Conservation (phyloP, 345 rosid genomes). For the Clausena lansium region DNA sequence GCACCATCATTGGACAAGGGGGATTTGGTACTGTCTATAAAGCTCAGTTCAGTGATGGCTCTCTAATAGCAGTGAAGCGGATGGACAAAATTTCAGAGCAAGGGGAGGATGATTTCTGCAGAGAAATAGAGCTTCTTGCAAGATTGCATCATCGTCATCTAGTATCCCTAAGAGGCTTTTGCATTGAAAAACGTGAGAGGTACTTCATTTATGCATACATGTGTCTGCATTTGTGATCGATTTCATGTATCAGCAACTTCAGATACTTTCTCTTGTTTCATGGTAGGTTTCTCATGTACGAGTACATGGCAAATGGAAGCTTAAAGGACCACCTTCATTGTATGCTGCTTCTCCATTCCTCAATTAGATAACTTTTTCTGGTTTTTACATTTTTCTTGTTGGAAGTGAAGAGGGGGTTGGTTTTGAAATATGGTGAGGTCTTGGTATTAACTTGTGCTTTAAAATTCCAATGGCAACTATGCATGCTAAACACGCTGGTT, state of each 20-base stretch:
- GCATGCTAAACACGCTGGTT: not conserved
- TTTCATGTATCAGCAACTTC: not conserved
- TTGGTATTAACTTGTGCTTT: not conserved
- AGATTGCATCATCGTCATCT: constrained; percentile 96
- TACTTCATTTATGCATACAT: constrained; percentile 22
- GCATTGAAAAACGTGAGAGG: constrained; percentile 72
- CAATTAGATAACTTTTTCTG: not conserved
- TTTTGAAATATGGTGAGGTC: not conserved
- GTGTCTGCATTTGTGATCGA: not conserved
- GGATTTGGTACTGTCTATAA: constrained; percentile 89
- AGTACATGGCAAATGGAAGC: constrained; percentile 90
- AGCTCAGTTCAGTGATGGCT: constrained; percentile 73
- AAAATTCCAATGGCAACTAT: not conserved
- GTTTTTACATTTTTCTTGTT: not conserved
- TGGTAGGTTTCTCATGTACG: constrained; percentile 85
- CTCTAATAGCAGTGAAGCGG: constrained; percentile 66
- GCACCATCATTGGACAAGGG: constrained; percentile 69
- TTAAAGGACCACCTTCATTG: constrained; percentile 86
- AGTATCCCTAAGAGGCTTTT: constrained; percentile 88
- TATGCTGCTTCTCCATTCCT: constrained; percentile 42
- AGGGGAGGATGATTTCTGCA: constrained; percentile 78
- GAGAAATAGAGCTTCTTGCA: constrained; percentile 95
- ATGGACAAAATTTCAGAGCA: constrained; percentile 81
- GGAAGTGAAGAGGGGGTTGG: not conserved
- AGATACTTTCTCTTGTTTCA: constrained; percentile 15